These are phyloP conservation scores for Myxozyma geophila DNA, from an alignment of 805 yeast genomes.

Conservation along the genomic window DNA sequence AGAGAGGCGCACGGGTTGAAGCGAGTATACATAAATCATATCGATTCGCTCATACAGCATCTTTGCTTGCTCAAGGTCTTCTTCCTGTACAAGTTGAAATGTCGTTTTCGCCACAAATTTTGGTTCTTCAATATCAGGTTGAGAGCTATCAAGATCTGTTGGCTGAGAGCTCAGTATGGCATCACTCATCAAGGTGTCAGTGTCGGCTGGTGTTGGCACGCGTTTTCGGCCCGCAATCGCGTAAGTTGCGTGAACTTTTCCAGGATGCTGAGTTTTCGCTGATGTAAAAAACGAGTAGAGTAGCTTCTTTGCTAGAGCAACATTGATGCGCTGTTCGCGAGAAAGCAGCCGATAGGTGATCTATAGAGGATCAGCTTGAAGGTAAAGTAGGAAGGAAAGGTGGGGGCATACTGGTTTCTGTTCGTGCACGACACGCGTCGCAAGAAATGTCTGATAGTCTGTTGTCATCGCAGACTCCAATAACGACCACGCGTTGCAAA, in stretches of 20 bases:
- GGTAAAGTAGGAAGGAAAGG: background rate
- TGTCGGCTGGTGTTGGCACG: conserved; percentile 7
- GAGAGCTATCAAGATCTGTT: conserved; percentile 12
- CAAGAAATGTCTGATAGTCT: conserved; percentile 11
- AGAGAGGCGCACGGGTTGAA: conserved; percentile 22
- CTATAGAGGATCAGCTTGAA: conserved; percentile 12
- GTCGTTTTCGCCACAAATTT: background rate
- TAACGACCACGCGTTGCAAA: background rate
- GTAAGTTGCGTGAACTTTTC: conserved; percentile 27
- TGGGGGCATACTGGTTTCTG: conserved; percentile 25
- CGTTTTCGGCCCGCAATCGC: conserved; percentile 21
- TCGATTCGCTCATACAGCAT: conserved; percentile 13
- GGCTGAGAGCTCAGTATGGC: background rate
- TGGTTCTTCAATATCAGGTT: background rate
- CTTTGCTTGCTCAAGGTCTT: conserved; percentile 30
- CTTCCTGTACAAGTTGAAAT: conserved; percentile 30
- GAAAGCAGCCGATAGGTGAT: conserved; percentile 30
- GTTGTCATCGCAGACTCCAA: background rate
- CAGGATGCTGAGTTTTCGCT: conserved; percentile 15
- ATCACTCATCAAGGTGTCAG: background rate
- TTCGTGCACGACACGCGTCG: conserved; percentile 26
- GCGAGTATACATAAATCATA: conserved; percentile 26
- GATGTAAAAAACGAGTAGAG: conserved; percentile 24
- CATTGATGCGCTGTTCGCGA: conserved; percentile 24
- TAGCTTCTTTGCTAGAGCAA: conserved; percentile 17